Evolutionary conservation across 306 rosid species (phyloP).

Genomic region (Fragaria ananassa): DNA sequence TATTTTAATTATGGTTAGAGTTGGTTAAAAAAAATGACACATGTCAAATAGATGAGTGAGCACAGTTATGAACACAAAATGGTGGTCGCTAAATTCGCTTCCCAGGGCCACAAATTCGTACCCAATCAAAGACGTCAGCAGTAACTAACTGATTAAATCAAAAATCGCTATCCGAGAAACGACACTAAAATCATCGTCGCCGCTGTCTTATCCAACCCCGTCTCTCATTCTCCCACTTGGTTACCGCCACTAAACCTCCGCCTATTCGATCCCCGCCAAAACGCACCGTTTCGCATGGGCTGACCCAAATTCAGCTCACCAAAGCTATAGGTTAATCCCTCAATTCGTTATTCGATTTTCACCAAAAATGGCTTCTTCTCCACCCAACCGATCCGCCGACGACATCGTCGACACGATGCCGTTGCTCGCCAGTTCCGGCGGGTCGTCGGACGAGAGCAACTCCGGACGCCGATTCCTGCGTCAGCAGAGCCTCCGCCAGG

Average conservation of each 20-base stretch:
- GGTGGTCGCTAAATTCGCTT: too few species aligned
- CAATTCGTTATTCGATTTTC: background rate
- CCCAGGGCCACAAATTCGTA: background rate
- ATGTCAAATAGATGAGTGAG: too few species aligned
- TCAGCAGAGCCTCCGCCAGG: conserved; percentile 81
- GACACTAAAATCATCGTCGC: background rate
- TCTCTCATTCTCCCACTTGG: background rate
- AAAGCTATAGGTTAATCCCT: background rate
- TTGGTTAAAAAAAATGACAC: too few species aligned
- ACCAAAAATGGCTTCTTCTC: conserved; percentile 46
- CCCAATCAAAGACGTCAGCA: background rate
- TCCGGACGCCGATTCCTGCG: conserved; percentile 53
- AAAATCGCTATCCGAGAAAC: background rate
- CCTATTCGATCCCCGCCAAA: background rate
- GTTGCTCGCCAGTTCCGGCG: conserved; percentile 45
- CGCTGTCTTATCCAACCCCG: background rate
- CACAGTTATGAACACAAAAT: too few species aligned
- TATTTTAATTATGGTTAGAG: too few species aligned
- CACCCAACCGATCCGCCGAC: conserved; percentile 61
- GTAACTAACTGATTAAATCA: background rate
- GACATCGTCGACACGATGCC: conserved; percentile 75
- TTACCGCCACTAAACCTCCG: conserved; percentile 7
- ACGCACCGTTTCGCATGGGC: conserved; percentile 11
- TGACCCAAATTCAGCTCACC: conserved; percentile 12
- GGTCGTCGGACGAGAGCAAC: conserved; percentile 52